These are phyloP conservation scores for Acorus calamus DNA, from an alignment of 106 monocot genomes.

Conservation along the genomic window DNA sequence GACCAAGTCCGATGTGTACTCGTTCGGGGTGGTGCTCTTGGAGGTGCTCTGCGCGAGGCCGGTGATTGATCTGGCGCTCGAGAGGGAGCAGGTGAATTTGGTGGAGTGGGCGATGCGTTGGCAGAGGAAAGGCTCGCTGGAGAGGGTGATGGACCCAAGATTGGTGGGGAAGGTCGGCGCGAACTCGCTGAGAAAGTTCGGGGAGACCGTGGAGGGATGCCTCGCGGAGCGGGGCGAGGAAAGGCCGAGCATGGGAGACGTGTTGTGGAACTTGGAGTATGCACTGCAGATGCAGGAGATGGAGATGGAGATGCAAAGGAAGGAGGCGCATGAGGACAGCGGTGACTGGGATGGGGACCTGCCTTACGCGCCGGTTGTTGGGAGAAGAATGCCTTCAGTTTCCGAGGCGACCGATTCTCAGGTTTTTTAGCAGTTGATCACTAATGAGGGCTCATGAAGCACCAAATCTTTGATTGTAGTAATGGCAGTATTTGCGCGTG, in stretches of 20 bases:
- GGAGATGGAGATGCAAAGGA: constrained; percentile 18
- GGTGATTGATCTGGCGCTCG: constrained; percentile 23
- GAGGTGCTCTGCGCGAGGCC: constrained; percentile 76
- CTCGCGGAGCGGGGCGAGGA: constrained; percentile 46
- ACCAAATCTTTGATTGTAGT: too few relatives aligned
- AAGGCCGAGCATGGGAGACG: constrained; percentile 58
- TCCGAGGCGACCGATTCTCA: constrained; percentile 4
- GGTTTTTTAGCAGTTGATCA: constrained; percentile 55
- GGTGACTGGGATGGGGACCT: constrained; percentile 4
- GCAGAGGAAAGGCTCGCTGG: constrained; percentile 32
- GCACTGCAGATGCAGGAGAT: constrained; percentile 54
- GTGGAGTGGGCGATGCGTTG: constrained; percentile 56
- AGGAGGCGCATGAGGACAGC: constrained; percentile 51
- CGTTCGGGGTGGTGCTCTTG: constrained; percentile 76
- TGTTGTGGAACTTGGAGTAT: constrained; percentile 82
- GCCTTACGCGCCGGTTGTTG: neutral
- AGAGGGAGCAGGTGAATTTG: constrained; percentile 49
- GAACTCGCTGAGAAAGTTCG: constrained; percentile 56
- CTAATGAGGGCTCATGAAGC: constrained; percentile 34
- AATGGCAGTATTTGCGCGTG: too few relatives aligned
- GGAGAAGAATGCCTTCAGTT: constrained; percentile 1
- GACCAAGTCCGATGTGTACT: constrained; percentile 83
- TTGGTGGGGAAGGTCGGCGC: constrained; percentile 29
- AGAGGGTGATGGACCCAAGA: constrained; percentile 47
- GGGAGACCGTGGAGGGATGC: constrained; percentile 64